Conservation (phyloP, 257 asterid species). For the Solanum sejunctum region DNA sequence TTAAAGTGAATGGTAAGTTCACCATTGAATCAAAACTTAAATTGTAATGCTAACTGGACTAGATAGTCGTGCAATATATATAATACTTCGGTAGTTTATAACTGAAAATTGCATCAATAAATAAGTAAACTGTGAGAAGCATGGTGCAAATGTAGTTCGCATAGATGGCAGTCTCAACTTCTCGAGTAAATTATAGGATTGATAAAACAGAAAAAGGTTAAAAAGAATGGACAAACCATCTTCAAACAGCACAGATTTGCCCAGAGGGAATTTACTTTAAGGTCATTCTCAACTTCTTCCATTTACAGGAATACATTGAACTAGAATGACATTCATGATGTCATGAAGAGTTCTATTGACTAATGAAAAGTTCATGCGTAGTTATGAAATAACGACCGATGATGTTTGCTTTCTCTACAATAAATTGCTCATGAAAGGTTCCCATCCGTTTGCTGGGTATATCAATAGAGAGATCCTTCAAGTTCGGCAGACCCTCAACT, state of each 20-base stretch:
- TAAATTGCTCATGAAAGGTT: slow-evolving; percentile 77
- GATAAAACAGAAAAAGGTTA: not conserved
- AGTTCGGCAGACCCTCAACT: slow-evolving; percentile 78
- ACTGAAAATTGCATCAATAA: not conserved
- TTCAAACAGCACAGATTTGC: not conserved
- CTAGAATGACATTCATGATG: not conserved
- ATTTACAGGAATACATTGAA: not conserved
- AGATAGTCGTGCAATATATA: not conserved
- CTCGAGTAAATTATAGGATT: not conserved
- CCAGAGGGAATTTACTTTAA: not conserved
- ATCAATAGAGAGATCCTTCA: slow-evolving; percentile 68
- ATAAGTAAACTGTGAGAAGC: not conserved
- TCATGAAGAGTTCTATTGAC: slow-evolving; percentile 9
- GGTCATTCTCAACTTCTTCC: not conserved
- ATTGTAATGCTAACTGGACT: not conserved
- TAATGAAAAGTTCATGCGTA: slow-evolving; percentile 79
- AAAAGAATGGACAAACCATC: not conserved
- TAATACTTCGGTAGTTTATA: not conserved
- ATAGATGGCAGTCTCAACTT: not conserved
- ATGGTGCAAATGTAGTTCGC: not conserved
- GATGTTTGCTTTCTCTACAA: slow-evolving; percentile 33
- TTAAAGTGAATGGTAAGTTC: not conserved
- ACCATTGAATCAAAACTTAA: not conserved
- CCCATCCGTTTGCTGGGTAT: slow-evolving; percentile 75
- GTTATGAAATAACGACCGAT: slow-evolving; percentile 64